phyloP scores from a whole-genome alignment of 2,329 filamentous ascomycete genomes.

The Onygenales sp. region DNA sequence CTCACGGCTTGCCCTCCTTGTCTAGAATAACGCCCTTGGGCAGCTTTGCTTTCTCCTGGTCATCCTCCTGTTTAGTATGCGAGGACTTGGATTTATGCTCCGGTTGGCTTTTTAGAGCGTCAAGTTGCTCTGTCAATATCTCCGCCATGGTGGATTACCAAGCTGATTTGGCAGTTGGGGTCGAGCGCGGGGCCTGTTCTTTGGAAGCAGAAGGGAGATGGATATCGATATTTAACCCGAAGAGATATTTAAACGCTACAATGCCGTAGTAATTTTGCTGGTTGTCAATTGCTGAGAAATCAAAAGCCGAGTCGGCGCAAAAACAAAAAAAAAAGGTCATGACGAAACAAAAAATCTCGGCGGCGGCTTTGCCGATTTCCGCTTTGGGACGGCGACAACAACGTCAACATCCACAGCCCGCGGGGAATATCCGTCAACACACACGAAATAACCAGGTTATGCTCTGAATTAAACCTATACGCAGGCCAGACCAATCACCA shows the following conservation, averaged over 20 bases:
- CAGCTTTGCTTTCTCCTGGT: conserved; percentile 17
- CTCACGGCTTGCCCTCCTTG: conserved; percentile 42
- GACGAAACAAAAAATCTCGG: neutral
- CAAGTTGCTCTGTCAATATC: conserved; percentile 17
- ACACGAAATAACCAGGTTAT: too few relatives aligned
- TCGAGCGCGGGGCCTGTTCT: too few relatives aligned
- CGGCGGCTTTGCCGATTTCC: too few relatives aligned
- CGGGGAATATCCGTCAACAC: too few relatives aligned
- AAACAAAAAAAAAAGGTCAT: neutral
- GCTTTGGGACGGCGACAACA: too few relatives aligned
- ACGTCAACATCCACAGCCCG: too few relatives aligned
- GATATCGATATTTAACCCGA: too few relatives aligned
- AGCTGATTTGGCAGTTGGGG: neutral
- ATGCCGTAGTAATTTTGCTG: too few relatives aligned
- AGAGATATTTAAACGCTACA: too few relatives aligned
- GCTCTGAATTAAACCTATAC: too few relatives aligned
- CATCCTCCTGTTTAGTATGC: neutral
- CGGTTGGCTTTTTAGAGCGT: conserved; percentile 10
- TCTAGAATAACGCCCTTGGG: conserved; percentile 41
- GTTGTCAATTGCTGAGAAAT: neutral
- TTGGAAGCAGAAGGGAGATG: too few relatives aligned
- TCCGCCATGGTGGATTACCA: conserved; percentile 10
- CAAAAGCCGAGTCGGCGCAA: neutral
- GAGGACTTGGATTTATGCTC: neutral
- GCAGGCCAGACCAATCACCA: too few relatives aligned